Conservation (phyloP, 805 yeast genomes). For the Candida khao-thaluensis region DNA sequence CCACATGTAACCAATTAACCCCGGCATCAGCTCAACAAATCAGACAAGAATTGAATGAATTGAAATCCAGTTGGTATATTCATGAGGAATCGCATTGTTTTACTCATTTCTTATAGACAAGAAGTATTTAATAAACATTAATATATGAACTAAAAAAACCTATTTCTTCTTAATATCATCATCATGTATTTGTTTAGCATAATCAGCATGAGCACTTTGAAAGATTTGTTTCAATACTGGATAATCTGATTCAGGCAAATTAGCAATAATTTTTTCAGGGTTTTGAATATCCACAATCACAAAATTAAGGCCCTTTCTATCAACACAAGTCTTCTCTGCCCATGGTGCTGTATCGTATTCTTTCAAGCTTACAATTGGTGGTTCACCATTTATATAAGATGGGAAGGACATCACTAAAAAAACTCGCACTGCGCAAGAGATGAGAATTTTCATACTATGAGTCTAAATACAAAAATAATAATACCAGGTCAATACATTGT, state of each 20-base stretch:
- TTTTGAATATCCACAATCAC: slow-evolving; percentile 47
- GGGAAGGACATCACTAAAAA: slow-evolving; percentile 37
- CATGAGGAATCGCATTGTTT: slow-evolving; percentile 76
- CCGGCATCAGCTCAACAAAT: slow-evolving; percentile 84
- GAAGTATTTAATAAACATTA: too few species aligned
- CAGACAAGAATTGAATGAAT: slow-evolving; percentile 76
- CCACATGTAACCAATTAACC: slow-evolving; percentile 89
- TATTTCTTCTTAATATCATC: slow-evolving; percentile 10
- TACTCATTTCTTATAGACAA: slow-evolving; percentile 66
- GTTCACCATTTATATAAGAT: slow-evolving; percentile 41
- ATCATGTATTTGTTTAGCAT: slow-evolving; percentile 17
- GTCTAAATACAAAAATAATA: not conserved
- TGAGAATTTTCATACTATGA: too few species aligned
- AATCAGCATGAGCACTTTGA: slow-evolving; percentile 42
- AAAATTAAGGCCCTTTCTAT: slow-evolving; percentile 30
- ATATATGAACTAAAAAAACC: not conserved
- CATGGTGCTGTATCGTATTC: slow-evolving; percentile 54
- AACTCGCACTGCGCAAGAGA: too few species aligned
- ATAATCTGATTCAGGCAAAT: slow-evolving; percentile 35
- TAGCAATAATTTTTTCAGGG: slow-evolving; percentile 45
- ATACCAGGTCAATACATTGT: slow-evolving; percentile 82
- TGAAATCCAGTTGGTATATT: slow-evolving; percentile 78
- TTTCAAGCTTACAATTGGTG: slow-evolving; percentile 45
- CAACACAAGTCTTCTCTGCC: slow-evolving; percentile 53
- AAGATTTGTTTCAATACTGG: slow-evolving; percentile 45